Evolutionary conservation across 495 filamentous ascomycete genomes (phyloP).

Genomic region (Xylaria grammica): DNA sequence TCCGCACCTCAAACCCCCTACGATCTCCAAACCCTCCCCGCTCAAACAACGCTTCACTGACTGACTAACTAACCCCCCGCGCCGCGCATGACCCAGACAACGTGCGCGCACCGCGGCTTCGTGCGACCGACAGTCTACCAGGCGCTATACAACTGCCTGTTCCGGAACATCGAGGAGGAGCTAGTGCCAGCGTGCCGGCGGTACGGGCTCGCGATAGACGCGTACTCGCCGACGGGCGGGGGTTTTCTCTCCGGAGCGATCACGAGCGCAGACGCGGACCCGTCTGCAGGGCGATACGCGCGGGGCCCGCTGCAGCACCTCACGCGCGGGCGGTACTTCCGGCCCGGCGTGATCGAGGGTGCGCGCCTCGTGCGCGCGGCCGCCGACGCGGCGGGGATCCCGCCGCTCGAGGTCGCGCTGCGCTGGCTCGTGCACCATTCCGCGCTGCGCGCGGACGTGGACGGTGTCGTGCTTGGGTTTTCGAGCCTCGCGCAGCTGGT

Average conservation of each 20-base stretch:
- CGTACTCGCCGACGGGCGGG: slow-evolving; percentile 80
- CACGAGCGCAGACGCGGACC: slow-evolving; percentile 55
- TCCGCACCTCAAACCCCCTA: no score
- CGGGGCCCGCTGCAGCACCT: slow-evolving; percentile 50
- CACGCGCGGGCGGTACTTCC: slow-evolving; percentile 76
- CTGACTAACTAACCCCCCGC: no score
- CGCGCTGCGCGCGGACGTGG: slow-evolving; percentile 67
- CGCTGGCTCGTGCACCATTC: slow-evolving; percentile 80
- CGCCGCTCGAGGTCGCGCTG: slow-evolving; percentile 73
- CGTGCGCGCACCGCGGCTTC: slow-evolving; percentile 71
- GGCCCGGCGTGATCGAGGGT: slow-evolving; percentile 72
- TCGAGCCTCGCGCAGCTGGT: slow-evolving; percentile 70
- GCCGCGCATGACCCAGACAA: no score
- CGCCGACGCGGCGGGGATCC: slow-evolving; percentile 68
- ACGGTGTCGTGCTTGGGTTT: slow-evolving; percentile 76
- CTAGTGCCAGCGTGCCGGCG: slow-evolving; percentile 74
- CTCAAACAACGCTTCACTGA: no score
- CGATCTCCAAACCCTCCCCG: no score
- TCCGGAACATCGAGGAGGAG: slow-evolving; percentile 73
- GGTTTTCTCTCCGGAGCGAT: slow-evolving; percentile 74
- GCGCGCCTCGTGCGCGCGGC: slow-evolving; percentile 69
- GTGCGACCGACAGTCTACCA: slow-evolving; percentile 70
- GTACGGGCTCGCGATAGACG: slow-evolving; percentile 77
- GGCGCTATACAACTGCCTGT: slow-evolving; percentile 67
- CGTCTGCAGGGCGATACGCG: slow-evolving; percentile 67